Conservation (phyloP, 1,284 basidiomycete genomes). For the Apiotrichum mycotoxinovorans region DNA sequence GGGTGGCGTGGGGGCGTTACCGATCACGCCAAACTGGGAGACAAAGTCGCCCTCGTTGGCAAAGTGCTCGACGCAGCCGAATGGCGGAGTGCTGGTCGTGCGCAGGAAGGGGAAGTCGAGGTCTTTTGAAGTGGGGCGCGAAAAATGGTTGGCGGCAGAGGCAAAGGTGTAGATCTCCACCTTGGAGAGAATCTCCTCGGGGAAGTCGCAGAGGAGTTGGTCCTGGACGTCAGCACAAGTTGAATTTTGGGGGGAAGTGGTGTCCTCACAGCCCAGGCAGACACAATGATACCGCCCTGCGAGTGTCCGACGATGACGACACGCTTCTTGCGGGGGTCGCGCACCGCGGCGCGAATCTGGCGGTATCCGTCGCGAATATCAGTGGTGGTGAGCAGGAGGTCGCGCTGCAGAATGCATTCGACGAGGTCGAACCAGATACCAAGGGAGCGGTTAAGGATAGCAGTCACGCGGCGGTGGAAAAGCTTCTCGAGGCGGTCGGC, state of each 20-base stretch:
- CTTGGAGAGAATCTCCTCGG: constrained; percentile 24
- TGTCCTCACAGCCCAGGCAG: constrained; percentile 28
- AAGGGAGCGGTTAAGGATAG: constrained; percentile 34
- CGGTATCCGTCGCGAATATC: constrained; percentile 31
- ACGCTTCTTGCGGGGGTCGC: constrained; percentile 21
- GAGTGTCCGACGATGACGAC: constrained; percentile 39
- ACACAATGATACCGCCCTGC: constrained; percentile 40
- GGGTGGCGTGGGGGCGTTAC: constrained; percentile 1
- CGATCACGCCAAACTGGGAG: constrained; percentile 27
- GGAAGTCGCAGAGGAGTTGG: constrained; percentile 35
- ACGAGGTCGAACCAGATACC: constrained; percentile 38
- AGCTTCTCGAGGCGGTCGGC: constrained; percentile 23
- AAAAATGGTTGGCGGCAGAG: constrained; percentile 39
- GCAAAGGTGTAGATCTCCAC: constrained; percentile 44
- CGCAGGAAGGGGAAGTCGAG: background rate
- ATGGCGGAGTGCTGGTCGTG: constrained; percentile 9
- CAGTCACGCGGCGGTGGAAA: constrained; percentile 32
- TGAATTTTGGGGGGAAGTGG: too few species aligned
- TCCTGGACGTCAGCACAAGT: constrained; percentile 14
- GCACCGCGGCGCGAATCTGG: constrained; percentile 16
- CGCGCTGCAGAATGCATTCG: constrained; percentile 40
- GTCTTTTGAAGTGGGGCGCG: constrained; percentile 10
- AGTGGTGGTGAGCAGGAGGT: constrained; percentile 27
- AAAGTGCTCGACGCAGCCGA: constrained; percentile 36
- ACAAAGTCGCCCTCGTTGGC: constrained; percentile 37